These are phyloP conservation scores for Ophiostoma montium DNA, from an alignment of 2,329 filamentous ascomycete genomes.

Conservation along the genomic window DNA sequence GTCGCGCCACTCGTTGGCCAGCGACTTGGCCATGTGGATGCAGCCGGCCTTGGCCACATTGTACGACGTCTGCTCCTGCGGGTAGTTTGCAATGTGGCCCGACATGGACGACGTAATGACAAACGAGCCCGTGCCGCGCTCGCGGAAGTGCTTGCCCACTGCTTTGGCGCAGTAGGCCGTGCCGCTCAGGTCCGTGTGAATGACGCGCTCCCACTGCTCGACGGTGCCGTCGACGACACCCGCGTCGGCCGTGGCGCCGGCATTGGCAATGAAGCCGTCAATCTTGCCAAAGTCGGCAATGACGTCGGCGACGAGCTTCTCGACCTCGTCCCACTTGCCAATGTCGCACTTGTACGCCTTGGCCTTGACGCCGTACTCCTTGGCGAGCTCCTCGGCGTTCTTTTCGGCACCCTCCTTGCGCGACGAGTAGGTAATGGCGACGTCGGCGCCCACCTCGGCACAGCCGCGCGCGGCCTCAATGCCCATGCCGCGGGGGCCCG, in stretches of 20 bases:
- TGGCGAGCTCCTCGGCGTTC: slow-evolving; percentile 49
- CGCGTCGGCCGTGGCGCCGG: slow-evolving; percentile 56
- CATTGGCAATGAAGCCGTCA: slow-evolving; percentile 69
- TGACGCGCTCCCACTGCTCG: slow-evolving; percentile 51
- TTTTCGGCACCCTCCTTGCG: slow-evolving; percentile 53
- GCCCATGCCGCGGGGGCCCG: slow-evolving; percentile 56
- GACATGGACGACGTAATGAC: slow-evolving; percentile 69
- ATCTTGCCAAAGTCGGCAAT: slow-evolving; percentile 57
- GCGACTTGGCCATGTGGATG: slow-evolving; percentile 48
- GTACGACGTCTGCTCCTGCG: slow-evolving; percentile 60
- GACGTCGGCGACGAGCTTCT: slow-evolving; percentile 35
- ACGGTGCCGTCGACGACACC: slow-evolving; percentile 50
- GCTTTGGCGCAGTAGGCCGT: slow-evolving; percentile 65
- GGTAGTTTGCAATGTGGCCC: slow-evolving; percentile 64
- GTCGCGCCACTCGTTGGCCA: slow-evolving; percentile 64
- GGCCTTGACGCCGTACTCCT: slow-evolving; percentile 54
- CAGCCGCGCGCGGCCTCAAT: slow-evolving; percentile 54
- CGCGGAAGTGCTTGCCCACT: slow-evolving; percentile 47
- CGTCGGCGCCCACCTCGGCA: slow-evolving; percentile 56
- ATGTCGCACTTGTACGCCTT: slow-evolving; percentile 50
- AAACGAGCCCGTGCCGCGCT: slow-evolving; percentile 53
- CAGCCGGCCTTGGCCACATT: slow-evolving; percentile 58
- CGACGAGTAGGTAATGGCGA: slow-evolving; percentile 59
- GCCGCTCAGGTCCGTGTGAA: slow-evolving; percentile 59
- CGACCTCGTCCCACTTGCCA: slow-evolving; percentile 35